Evolutionary conservation across 768 basidiomycete species (phyloP).

Genomic region (Dioszegia crocea): DNA sequence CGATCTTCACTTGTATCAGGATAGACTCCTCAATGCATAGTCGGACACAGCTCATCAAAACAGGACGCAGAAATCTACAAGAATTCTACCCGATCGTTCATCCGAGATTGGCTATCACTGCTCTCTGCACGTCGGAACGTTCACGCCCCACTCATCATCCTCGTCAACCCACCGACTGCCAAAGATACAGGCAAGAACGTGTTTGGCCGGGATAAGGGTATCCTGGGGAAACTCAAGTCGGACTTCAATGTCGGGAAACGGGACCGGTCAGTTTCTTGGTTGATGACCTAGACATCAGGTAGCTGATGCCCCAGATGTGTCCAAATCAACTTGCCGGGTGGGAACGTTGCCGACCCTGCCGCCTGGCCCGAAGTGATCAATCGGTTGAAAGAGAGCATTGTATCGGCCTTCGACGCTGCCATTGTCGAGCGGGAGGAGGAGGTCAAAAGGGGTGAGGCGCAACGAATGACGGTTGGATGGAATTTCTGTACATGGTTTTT

Average conservation of each 20-base stretch:
- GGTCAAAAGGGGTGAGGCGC: conserved; percentile 78
- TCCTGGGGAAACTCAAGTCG: conserved; percentile 81
- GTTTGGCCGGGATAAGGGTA: conserved; percentile 70
- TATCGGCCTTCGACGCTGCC: conserved; percentile 76
- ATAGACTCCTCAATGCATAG: neutral
- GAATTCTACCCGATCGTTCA: conserved; percentile 69
- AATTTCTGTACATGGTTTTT: conserved; percentile 97
- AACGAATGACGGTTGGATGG: conserved; percentile 93
- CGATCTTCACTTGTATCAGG: neutral
- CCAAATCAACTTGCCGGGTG: conserved; percentile 44
- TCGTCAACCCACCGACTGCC: conserved; percentile 63
- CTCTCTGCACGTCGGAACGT: conserved; percentile 60
- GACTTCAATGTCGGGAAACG: conserved; percentile 88
- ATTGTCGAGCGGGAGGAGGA: conserved; percentile 81
- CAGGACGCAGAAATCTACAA: conserved; percentile 74
- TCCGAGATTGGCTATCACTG: conserved; percentile 82
- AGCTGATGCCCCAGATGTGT: conserved; percentile 28
- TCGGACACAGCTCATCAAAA: neutral
- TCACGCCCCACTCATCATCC: conserved; percentile 90
- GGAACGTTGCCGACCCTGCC: conserved; percentile 67
- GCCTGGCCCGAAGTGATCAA: conserved; percentile 82
- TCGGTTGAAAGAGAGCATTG: conserved; percentile 83
- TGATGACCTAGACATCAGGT: neutral
- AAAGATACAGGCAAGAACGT: conserved; percentile 56
- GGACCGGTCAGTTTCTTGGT: conserved; percentile 60